These are phyloP conservation scores for Xylaria sp. DNA, from an alignment of 2,329 filamentous ascomycete species.

Conservation along the genomic window DNA sequence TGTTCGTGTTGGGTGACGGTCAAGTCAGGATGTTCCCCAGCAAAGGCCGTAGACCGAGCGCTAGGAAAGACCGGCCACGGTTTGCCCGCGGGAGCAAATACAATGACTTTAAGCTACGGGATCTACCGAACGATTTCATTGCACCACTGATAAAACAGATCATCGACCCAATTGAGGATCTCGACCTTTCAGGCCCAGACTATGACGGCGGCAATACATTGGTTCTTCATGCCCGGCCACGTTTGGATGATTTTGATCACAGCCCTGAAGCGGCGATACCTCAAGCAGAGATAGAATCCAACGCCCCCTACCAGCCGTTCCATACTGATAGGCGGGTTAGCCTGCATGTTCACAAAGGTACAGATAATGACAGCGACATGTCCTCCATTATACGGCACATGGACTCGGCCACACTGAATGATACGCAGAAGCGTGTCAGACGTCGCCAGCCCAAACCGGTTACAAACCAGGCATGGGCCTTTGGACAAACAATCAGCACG, in stretches of 20 bases:
- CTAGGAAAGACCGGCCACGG: slow-evolving; percentile 64
- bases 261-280: slow-evolving; percentile 73
- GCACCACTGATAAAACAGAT: slow-evolving; percentile 67
- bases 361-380: slow-evolving; percentile 41
- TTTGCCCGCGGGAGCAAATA: slow-evolving; percentile 67
- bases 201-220: slow-evolving; percentile 66
- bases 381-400: slow-evolving; percentile 56
- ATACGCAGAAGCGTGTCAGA: slow-evolving; percentile 55
- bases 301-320: slow-evolving; percentile 94
- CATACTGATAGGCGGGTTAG: slow-evolving; percentile 88
- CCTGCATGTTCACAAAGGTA: slow-evolving; percentile 72
- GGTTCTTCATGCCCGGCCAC: slow-evolving; percentile 59
- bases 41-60: slow-evolving; percentile 65
- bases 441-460: slow-evolving; percentile 32
- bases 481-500: slow-evolving; percentile 66
- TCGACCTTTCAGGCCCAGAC: slow-evolving; percentile 65
- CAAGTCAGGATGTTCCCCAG: slow-evolving; percentile 73
- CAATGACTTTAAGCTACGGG: slow-evolving; percentile 74
- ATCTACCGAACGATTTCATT: slow-evolving; percentile 69
- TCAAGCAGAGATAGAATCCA: slow-evolving; percentile 92
- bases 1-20: slow-evolving; percentile 75
- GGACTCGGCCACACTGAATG: slow-evolving; percentile 56
- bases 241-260: slow-evolving; percentile 54
- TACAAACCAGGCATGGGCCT: slow-evolving; percentile 63
- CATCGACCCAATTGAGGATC: slow-evolving; percentile 66